Evolutionary conservation across 2,329 filamentous ascomycete species (phyloP).

Genomic region (Penicillium sp.): DNA sequence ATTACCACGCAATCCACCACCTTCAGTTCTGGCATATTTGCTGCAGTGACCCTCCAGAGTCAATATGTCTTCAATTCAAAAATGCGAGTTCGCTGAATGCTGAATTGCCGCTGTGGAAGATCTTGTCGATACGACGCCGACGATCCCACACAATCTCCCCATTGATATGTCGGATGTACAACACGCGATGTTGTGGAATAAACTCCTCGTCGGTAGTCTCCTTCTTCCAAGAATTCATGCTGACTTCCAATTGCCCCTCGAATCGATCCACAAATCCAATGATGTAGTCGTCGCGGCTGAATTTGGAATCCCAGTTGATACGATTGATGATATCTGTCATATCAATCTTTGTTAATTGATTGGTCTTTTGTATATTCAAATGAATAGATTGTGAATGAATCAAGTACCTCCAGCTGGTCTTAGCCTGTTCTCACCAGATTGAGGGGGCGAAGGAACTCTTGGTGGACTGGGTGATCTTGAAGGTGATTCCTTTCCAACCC

Average conservation of each 20-base stretch:
- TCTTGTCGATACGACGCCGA: constrained; percentile 49
- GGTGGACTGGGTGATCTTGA: constrained; percentile 3
- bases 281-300: constrained; percentile 51
- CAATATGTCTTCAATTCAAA: constrained; percentile 20
- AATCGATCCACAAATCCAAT: constrained; percentile 61
- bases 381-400: neutral
- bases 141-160: constrained; percentile 57
- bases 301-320: constrained; percentile 54
- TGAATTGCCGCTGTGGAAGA: constrained; percentile 52
- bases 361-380: neutral
- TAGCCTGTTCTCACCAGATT: constrained; percentile 24
- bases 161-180: constrained; percentile 50
- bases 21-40: neutral
- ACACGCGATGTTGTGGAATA: constrained; percentile 58
- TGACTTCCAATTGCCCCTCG: constrained; percentile 52
- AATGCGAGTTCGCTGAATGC: constrained; percentile 37
- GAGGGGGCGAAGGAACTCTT: constrained; percentile 5
- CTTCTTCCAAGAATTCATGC: constrained; percentile 55
- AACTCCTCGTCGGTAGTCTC: constrained; percentile 61
- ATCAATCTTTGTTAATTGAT: neutral
- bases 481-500: neutral
- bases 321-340: constrained; percentile 51
- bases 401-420: constrained; percentile 24
- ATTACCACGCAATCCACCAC: neutral
- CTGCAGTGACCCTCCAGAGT: neutral